Conservation (phyloP, 257 asterid species). For the Pogostemon cablin region DNA sequence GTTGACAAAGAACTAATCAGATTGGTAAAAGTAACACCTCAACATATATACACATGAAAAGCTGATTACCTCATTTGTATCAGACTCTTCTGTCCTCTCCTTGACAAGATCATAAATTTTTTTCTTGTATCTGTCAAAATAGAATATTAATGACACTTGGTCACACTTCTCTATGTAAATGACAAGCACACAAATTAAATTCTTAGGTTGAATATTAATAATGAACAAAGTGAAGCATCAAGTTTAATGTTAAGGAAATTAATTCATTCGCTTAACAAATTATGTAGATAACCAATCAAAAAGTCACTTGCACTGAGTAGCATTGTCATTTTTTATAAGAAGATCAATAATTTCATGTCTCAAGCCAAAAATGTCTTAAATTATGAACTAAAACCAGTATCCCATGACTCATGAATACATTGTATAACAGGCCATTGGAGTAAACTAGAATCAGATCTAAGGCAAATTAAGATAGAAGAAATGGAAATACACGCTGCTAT, state of each 20-base stretch:
- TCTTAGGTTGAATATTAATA: constrained; percentile 1
- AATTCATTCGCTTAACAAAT: constrained; percentile 1
- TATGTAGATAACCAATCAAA: not conserved
- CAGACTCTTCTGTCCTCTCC: constrained; percentile 73
- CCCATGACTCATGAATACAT: not conserved
- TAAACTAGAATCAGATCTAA: not conserved
- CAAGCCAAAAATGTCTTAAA: constrained; percentile 7
- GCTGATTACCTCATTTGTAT: constrained; percentile 61
- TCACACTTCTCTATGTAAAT: not conserved
- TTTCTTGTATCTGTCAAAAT: constrained; percentile 72
- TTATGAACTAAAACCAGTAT: constrained; percentile 16
- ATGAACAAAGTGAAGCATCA: constrained; percentile 22
- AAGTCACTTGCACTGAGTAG: constrained; percentile 12
- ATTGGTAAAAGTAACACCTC: constrained; percentile 14
- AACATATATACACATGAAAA: constrained; percentile 18
- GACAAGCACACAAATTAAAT: constrained; percentile 1
- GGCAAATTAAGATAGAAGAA: no score
- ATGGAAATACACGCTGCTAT: not conserved
- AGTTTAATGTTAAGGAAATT: constrained; percentile 14
- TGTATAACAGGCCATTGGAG: not conserved
- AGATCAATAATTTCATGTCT: constrained; percentile 1
- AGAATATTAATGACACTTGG: constrained; percentile 8
- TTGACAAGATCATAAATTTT: constrained; percentile 79
- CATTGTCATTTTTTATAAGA: not conserved
- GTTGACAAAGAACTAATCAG: constrained; percentile 21